These are phyloP conservation scores for Chrysoporthe puriensis DNA, from an alignment of 2,329 filamentous ascomycete species.

Conservation along the genomic window DNA sequence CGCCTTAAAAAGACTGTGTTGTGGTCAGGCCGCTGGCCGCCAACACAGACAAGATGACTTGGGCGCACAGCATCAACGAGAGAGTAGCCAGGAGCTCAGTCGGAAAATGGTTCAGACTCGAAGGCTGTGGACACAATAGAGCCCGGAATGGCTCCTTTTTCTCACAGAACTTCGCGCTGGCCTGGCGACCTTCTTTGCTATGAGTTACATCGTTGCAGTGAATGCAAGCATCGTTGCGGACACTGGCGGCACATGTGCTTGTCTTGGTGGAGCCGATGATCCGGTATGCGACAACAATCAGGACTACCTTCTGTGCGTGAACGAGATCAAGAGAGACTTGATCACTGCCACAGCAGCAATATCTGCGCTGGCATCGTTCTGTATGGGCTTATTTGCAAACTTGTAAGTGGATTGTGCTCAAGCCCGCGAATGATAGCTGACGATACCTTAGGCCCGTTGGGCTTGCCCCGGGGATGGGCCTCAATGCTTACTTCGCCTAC, in stretches of 20 bases:
- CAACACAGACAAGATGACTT: conserved; percentile 46
- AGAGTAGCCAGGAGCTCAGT: conserved; percentile 67
- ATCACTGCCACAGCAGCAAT: conserved; percentile 87
- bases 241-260: conserved; percentile 77
- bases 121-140: conserved; percentile 71
- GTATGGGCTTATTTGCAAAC: conserved; percentile 82
- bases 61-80: conserved; percentile 54
- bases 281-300: conserved; percentile 57
- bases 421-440: conserved; percentile 8
- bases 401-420: conserved; percentile 48
- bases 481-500: conserved; percentile 88
- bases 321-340: conserved; percentile 72
- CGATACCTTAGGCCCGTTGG: conserved; percentile 58
- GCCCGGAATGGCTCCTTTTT: conserved; percentile 73
- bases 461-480: conserved; percentile 75
- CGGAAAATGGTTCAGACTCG: conserved; percentile 77
- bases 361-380: conserved; percentile 76
- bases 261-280: conserved; percentile 56
- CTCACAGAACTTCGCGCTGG: conserved; percentile 84
- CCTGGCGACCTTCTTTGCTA: conserved; percentile 76
- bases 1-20: background rate
- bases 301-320: conserved; percentile 66
- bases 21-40: too few relatives aligned
- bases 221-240: conserved; percentile 58
- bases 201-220: conserved; percentile 57